These are phyloP conservation scores for Trichomonas vaginalis DNA, from an alignment of 208 protist species.

Conservation along the genomic window DNA sequence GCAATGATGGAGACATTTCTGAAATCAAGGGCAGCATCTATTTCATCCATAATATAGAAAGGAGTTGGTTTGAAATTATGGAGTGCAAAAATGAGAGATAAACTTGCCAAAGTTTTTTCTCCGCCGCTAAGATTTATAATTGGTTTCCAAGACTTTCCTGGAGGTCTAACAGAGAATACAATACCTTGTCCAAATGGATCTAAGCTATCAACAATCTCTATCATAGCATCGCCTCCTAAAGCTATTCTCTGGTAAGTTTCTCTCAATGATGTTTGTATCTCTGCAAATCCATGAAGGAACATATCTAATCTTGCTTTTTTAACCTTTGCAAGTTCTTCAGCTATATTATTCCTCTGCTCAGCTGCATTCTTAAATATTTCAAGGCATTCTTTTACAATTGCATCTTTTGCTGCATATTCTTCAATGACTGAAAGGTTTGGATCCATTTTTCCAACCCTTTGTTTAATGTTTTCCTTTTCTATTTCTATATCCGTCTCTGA, in stretches of 20 bases:
- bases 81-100: conserved; percentile 81
- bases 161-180: conserved; percentile 78
- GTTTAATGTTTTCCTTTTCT: neutral
- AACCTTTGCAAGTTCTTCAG: conserved; percentile 47
- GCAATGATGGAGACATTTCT: conserved; percentile 94
- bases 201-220: conserved; percentile 94
- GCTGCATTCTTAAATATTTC: conserved; percentile 42
- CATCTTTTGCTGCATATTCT: neutral
- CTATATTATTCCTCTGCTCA: conserved; percentile 51
- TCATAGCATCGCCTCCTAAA: conserved; percentile 85
- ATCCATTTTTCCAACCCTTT: neutral
- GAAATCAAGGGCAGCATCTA: conserved; percentile 99
- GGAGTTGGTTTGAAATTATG: conserved; percentile 88
- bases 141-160: conserved; percentile 99
- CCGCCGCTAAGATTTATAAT: conserved; percentile 98
- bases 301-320: conserved; percentile 57
- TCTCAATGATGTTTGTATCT: conserved; percentile 87
- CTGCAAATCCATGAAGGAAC: conserved; percentile 92
- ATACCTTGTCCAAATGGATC: conserved; percentile 86
- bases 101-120: conserved; percentile 66
- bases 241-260: conserved; percentile 83
- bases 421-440: neutral
- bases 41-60: conserved; percentile 99
- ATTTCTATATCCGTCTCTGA: neutral
- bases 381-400: neutral